These are phyloP conservation scores for Boletus rubescentipes DNA, from an alignment of 768 basidiomycete genomes.

Conservation along the genomic window DNA sequence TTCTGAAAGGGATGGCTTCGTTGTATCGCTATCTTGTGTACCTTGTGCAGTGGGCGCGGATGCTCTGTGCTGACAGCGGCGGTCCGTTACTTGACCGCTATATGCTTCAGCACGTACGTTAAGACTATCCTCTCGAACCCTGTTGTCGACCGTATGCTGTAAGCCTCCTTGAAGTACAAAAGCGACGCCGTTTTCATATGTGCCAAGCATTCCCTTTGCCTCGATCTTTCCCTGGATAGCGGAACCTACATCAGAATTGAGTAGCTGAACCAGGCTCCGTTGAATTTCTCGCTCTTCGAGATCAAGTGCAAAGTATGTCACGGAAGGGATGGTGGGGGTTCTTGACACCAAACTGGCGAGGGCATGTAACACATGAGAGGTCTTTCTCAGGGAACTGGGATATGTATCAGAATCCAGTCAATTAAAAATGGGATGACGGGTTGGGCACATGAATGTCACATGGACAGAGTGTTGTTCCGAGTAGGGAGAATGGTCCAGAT, in stretches of 20 bases:
- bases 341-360: constrained; percentile 55
- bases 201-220: constrained; percentile 85
- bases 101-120: too few relatives aligned
- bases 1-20: constrained; percentile 48
- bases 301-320: constrained; percentile 91
- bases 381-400: constrained; percentile 80
- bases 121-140: too few relatives aligned
- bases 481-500: background rate
- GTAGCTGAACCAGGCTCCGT: constrained; percentile 71
- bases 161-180: constrained; percentile 56
- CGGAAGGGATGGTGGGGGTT: constrained; percentile 41
- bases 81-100: too few relatives aligned
- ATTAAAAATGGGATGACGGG: background rate
- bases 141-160: constrained; percentile 3
- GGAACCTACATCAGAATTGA: constrained; percentile 58
- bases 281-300: constrained; percentile 84
- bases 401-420: constrained; percentile 8
- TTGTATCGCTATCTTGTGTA: background rate
- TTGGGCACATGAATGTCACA: background rate
- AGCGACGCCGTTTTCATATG: constrained; percentile 85
- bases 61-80: too few relatives aligned
- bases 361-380: constrained; percentile 76
- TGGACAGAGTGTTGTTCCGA: background rate
- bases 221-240: constrained; percentile 69
- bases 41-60: constrained; percentile 26